Evolutionary conservation across 306 rosid species (phyloP).

Genomic region (Begonia fuchsioides): DNA sequence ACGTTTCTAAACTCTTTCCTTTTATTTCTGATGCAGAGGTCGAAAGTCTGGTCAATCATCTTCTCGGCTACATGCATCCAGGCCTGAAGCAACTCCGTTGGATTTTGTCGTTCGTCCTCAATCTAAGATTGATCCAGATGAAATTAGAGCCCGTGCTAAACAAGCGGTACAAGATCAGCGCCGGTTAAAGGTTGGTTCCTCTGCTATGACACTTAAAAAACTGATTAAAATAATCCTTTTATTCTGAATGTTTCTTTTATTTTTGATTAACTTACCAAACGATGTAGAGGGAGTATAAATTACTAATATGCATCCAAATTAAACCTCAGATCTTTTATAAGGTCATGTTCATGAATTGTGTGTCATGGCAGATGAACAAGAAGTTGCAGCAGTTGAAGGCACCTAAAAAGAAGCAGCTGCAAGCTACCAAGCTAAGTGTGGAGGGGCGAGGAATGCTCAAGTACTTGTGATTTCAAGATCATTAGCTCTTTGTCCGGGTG

Average conservation of each 20-base stretch:
- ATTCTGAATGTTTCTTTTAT: too few relatives aligned
- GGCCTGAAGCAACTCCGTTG: conserved; percentile 94
- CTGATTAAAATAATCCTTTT: too few relatives aligned
- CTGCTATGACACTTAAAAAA: not conserved
- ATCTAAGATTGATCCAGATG: conserved; percentile 90
- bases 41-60: conserved; percentile 80
- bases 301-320: too few relatives aligned
- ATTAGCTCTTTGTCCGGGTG: too few relatives aligned
- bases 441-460: conserved; percentile 97
- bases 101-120: conserved; percentile 90
- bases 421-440: conserved; percentile 87
- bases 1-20: conserved; percentile 4
- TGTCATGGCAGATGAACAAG: conserved; percentile 66
- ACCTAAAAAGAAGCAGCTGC: conserved; percentile 88
- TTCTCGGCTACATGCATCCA: conserved; percentile 60
- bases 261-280: too few relatives aligned
- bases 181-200: conserved; percentile 62
- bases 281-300: too few relatives aligned
- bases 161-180: conserved; percentile 74
- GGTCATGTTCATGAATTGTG: not conserved
- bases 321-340: too few relatives aligned
- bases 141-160: conserved; percentile 79
- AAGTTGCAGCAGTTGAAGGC: conserved; percentile 95
- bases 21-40: conserved; percentile 35
- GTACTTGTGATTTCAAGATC: conserved; percentile 36